Base-by-base conservation (phyloP, 768 basidiomycete species). In the Pisolithus tinctorius region DNA sequence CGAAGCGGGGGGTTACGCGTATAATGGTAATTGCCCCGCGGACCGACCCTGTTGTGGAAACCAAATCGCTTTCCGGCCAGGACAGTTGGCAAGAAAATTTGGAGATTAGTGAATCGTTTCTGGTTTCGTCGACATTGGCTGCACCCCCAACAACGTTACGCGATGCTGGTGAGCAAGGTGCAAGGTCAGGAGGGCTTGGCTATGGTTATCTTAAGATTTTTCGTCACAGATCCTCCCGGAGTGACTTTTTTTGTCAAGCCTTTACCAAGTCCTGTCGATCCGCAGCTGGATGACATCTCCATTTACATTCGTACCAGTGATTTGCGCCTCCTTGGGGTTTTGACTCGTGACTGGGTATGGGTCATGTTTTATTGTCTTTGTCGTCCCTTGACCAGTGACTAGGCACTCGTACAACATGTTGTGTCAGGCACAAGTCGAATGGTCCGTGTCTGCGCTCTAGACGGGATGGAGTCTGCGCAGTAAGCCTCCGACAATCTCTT, bases 291-390 rank as follows among this genome's bases (percentile, higher is more conserved):
- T 48, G 76, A 84, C 46, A 70, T 68, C 39, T 77, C 83, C 3
- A 57, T 89, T 0, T 88, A 84, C 62, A 57, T 87, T 31, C 74
- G 76, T 30, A 81, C 85, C 2, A 60, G 72, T n/a, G 82, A 86
- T 52, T 71, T 93, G 14, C 76, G 79, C 37, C 77, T 72, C 48
- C 68, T 88, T 39, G 88, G 90, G 13, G 63, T 84, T 6, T 71
- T 88, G 46, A 78, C 79, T 55, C 84, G 84, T 30, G 89, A 91
- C 60, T 93, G 90, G 91, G 90, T 87, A 65, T 42, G 75, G 57
- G 8, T 43, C 44, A 49, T 36, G 25, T 37, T 38, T 34, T 2
- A 8, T 34, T 54, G 11, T 34, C 2, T 9, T 1, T 45, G 17
- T 17, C 17, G 31, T 47, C 45, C 37, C 17, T 7, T 43, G 30